These are phyloP conservation scores for Alternaria longipes DNA, from an alignment of 2,329 filamentous ascomycete genomes.

Conservation along the genomic window DNA sequence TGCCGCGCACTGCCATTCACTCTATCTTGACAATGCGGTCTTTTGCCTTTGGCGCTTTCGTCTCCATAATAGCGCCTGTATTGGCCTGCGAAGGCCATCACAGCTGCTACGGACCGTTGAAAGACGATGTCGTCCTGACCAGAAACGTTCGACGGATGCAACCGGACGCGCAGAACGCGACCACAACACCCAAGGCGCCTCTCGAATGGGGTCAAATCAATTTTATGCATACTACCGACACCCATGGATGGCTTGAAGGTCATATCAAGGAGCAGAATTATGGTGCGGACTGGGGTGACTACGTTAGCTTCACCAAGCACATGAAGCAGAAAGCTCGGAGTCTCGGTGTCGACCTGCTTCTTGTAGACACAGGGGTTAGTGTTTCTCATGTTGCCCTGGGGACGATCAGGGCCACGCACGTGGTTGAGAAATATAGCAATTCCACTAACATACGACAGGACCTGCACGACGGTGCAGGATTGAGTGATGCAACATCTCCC, in stretches of 20 bases:
- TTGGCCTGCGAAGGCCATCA: conserved; percentile 44
- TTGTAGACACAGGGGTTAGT: conserved; percentile 66
- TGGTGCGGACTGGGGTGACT: conserved; percentile 73
- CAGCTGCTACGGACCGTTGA: conserved; percentile 52
- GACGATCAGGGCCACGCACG: conserved; percentile 8
- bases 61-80: conserved; percentile 15
- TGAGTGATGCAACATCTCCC: conserved; percentile 67
- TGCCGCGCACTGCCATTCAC: background rate
- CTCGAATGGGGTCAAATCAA: conserved; percentile 72
- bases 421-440: background rate
- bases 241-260: conserved; percentile 69
- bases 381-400: background rate
- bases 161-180: conserved; percentile 55
- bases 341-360: conserved; percentile 67
- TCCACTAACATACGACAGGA: conserved; percentile 53
- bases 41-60: conserved; percentile 15
- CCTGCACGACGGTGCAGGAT: conserved; percentile 71
- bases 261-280: conserved; percentile 71
- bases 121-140: conserved; percentile 53
- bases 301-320: conserved; percentile 66
- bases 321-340: conserved; percentile 68
- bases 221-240: conserved; percentile 72
- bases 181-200: conserved; percentile 47
- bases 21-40: conserved; percentile 21
- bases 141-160: conserved; percentile 56